Evolutionary conservation across 495 filamentous ascomycete species (phyloP), one percentile per base, ranked within the genome.

Genomic region (Neurospora tetraspora): DNA sequence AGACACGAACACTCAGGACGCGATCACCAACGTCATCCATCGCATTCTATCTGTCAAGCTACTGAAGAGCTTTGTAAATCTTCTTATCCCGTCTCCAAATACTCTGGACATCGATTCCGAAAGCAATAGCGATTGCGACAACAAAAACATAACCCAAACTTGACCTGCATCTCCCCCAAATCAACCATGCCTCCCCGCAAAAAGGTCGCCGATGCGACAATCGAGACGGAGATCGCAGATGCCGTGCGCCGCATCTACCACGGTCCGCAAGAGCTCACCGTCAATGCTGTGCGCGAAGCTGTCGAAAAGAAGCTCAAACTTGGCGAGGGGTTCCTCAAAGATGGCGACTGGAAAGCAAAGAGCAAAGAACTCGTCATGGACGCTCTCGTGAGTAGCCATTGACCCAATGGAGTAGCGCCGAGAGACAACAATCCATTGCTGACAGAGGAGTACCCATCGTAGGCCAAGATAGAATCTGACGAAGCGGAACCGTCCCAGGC

Each of bases 291-390:
- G 59, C 91, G 95, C 43, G 83, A 88, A 40, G 83, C 84, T 2
- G 90, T 88, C 4, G 93, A 95, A 76, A 81, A 89, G 74, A 78
- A 90, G 59, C 80, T 94, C 8, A 84, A 81, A 36, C 86, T 99
- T 2, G 85, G 86, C 4, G 82, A 86, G 5, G 92, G 88, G 0
- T 97, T 92, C 76, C 89, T 97, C 77, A 92, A 90, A 75, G 80
- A 87, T 53, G 79, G 75, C 4, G 79, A 85, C 20, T 98, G 95
- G 96, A 96, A 96, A 76, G 78, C 83, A n/a, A 87, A 86, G 75
- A 96, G 93, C 81, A 93, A 96, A 72, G 76, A 85, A 20, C 78
- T 96, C 38, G 93, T 98, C 71, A 85, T 87, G 72, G 84, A 87
- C 18, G 88, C 89, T 80, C 87, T 92, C 71, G 94, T 97, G 85